Evolutionary conservation across 2,329 filamentous ascomycete genomes (phyloP), one percentile per base, ranked within the genome.

Genomic region (Mycocentrospora acerina): DNA sequence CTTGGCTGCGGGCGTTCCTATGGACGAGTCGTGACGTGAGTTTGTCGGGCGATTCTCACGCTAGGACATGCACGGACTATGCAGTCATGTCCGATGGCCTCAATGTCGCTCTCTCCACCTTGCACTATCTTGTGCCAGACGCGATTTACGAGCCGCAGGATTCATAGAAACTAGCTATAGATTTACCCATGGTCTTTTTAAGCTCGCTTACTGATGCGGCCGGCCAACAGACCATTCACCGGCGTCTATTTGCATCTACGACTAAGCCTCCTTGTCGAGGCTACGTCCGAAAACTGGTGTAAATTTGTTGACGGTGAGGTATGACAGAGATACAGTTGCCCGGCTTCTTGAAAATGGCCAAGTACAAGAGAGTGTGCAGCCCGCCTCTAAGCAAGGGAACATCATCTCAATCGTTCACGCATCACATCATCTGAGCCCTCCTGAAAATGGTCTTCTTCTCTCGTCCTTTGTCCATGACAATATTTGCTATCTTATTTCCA

Each of bases 401-500:
- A 22, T 22, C 19, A 22, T 22, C 19, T 29, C 35, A 24, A 26
- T 43, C 32, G 14, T 35, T 14, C 41, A 40, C n/a, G 19, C 5
- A 22, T 22, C 19, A 9, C 19, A 22, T 9, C 9, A 9, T 22
- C 19, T 22, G 19, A 22, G 19, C 9, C 19, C 9, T 6, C 9
- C 9, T 22, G 9, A 9, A 22, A 5, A 22, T 22, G 19, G 19
- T 22, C 19, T 22, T 44, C 46, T 44, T 44, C 40, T 46, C 54
- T 59, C 58, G 54, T 34, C 62, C 51, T 35, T 29, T 46, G 7
- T 43, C 49, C 11, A 31, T 64, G 5, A 40, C 50, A 32, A 53
- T 52, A 31, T 35, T 57, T 39, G 53, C 54, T 36, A 44, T 53
- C 15, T 39, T 62, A 2, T 24, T 66, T 14, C 55, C 62, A 5